Conservation (phyloP, 139 green algal species). For the Edaphochlamys debaryana region DNA sequence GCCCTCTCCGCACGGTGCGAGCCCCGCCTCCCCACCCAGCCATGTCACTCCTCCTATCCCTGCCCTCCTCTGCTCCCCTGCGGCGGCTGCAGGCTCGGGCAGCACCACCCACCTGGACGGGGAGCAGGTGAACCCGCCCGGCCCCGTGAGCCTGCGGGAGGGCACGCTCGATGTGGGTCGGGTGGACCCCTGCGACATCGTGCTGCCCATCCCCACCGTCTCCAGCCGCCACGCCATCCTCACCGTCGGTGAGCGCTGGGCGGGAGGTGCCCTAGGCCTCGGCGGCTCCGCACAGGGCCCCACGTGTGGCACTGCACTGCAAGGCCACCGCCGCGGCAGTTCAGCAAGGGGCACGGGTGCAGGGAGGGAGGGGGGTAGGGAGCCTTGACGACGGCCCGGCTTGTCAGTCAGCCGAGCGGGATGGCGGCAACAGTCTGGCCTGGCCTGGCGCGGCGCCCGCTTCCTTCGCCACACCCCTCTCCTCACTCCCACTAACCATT, state of each 20-base stretch:
- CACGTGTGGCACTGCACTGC: too few species aligned
- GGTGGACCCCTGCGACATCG: conserved; percentile 49
- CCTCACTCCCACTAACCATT: too few species aligned
- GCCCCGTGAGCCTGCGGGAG: conserved; percentile 37
- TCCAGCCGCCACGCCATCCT: conserved; percentile 56
- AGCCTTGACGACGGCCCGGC: too few species aligned
- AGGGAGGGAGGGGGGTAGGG: too few species aligned
- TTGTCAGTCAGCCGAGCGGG: too few species aligned
- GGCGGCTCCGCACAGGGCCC: too few species aligned
- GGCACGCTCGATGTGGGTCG: conserved; percentile 52
- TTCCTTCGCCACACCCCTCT: too few species aligned
- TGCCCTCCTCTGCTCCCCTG: not conserved
- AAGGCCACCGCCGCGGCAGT: too few species aligned
- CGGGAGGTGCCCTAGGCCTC: too few species aligned
- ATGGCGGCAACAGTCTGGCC: too few species aligned
- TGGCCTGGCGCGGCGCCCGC: too few species aligned
- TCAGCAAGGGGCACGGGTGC: too few species aligned
- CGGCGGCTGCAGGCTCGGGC: conserved; percentile 27
- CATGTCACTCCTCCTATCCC: not conserved
- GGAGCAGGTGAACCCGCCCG: conserved; percentile 37
- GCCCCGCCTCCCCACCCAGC: not conserved
- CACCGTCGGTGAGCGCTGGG: conserved; percentile 45
- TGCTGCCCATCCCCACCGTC: conserved; percentile 50
- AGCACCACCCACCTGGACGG: conserved; percentile 48
- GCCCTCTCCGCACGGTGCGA: not conserved